phyloP scores from a whole-genome alignment of 768 basidiomycete species.

The Pholiota conissans region DNA sequence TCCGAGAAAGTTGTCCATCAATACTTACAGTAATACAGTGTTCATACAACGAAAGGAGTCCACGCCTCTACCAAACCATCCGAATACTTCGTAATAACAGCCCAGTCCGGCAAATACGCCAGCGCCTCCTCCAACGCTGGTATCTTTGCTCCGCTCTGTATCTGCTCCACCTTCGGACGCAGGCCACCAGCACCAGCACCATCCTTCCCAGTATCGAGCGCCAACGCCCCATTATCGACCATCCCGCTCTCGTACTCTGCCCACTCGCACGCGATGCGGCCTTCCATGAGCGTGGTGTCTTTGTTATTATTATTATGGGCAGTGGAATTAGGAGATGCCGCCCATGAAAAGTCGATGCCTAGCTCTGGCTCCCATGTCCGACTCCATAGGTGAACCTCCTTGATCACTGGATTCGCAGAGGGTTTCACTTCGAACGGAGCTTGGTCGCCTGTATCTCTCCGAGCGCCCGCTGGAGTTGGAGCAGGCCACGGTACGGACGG shows the following conservation, averaged over 20 bases:
- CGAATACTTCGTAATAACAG: constrained; percentile 52
- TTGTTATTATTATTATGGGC: constrained; percentile 1
- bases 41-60: constrained; percentile 26
- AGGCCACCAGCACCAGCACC: neutral
- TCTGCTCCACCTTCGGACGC: constrained; percentile 15
- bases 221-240: constrained; percentile 38
- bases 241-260: constrained; percentile 64
- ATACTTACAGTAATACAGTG: too few species aligned
- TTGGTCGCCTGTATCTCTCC: constrained; percentile 44
- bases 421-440: constrained; percentile 9
- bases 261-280: constrained; percentile 63
- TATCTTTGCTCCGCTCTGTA: constrained; percentile 38
- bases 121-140: constrained; percentile 72
- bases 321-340: constrained; percentile 2
- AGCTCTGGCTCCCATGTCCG: constrained; percentile 57
- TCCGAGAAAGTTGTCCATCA: too few species aligned
- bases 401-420: constrained; percentile 17
- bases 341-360: constrained; percentile 53
- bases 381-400: constrained; percentile 56
- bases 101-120: constrained; percentile 67
- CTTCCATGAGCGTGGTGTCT: constrained; percentile 21
- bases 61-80: constrained; percentile 63
- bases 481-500: neutral
- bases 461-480: constrained; percentile 11
- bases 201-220: constrained; percentile 7